These are phyloP conservation scores for Ophiocordyceps camponoti-floridani DNA, from an alignment of 2,329 filamentous ascomycete genomes.

Conservation along the genomic window DNA sequence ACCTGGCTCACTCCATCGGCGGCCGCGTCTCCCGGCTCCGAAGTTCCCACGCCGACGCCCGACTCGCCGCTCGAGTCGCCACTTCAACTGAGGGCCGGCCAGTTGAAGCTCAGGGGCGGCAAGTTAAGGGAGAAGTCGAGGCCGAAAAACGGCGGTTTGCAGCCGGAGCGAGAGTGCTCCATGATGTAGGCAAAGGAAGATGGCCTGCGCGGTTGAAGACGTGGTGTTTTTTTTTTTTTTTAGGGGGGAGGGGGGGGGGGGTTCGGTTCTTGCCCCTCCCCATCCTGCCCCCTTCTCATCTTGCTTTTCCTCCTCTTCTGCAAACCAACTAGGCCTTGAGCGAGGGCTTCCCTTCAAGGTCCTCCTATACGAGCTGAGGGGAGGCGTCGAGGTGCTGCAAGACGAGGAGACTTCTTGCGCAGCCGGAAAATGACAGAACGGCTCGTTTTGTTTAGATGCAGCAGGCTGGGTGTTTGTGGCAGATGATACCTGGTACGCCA, in stretches of 20 bases:
- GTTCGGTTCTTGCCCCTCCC: no score
- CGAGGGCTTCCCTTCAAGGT: no score
- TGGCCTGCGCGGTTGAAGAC: no score
- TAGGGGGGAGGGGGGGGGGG: no score
- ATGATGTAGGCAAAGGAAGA: slow-evolving; percentile 20
- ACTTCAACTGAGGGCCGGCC: slow-evolving; percentile 4
- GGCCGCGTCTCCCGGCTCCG: slow-evolving; percentile 3
- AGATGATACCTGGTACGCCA: slow-evolving; percentile 1
- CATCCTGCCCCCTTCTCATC: no score
- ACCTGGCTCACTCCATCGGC: slow-evolving; percentile 8
- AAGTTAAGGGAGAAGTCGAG: slow-evolving; percentile 22
- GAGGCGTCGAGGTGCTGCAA: no score
- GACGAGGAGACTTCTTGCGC: neutral
- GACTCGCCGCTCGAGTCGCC: slow-evolving; percentile 6
- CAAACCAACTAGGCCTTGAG: no score
- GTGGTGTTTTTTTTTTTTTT: no score
- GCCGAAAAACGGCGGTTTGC: slow-evolving; percentile 14
- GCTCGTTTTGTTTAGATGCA: neutral
- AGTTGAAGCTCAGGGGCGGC: slow-evolving; percentile 13
- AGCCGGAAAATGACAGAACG: neutral
- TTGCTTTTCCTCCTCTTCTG: no score
- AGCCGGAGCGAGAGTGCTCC: slow-evolving; percentile 27
- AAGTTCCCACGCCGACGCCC: slow-evolving; percentile 4
- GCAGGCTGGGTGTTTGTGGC: neutral
- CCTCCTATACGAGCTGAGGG: no score